Evolutionary conservation across 2,329 filamentous ascomycete species (phyloP).

Genomic region (Nannizziopsis arthrosporioides): DNA sequence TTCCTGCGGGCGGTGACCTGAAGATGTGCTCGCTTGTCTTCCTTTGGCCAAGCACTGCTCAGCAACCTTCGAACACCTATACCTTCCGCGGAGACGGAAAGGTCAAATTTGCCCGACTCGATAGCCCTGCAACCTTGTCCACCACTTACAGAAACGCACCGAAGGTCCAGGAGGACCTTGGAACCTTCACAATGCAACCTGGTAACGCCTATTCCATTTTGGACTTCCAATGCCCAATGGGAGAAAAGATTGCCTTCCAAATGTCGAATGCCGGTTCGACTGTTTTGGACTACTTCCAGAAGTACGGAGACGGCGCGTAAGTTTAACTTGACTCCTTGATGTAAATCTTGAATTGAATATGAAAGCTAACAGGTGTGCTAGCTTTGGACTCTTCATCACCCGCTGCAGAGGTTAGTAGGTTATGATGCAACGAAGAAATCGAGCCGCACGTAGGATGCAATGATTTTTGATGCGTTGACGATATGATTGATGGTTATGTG

Average conservation of each 20-base stretch:
- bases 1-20: slow-evolving; percentile 46
- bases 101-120: slow-evolving; percentile 44
- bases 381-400: slow-evolving; percentile 12
- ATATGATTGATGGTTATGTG: too few relatives aligned
- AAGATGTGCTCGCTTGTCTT: slow-evolving; percentile 54
- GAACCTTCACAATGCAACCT: slow-evolving; percentile 36
- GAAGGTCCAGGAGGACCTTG: slow-evolving; percentile 34
- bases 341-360: not conserved
- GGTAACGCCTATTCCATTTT: slow-evolving; percentile 46
- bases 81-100: slow-evolving; percentile 44
- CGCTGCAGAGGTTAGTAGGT: slow-evolving; percentile 8
- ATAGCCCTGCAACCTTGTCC: slow-evolving; percentile 32
- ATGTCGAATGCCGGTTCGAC: slow-evolving; percentile 43
- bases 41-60: slow-evolving; percentile 47
- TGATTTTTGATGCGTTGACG: too few relatives aligned
- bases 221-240: slow-evolving; percentile 45
- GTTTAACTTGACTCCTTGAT: slow-evolving; percentile 14
- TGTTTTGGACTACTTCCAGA: slow-evolving; percentile 51
- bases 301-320: slow-evolving; percentile 45
- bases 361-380: not conserved
- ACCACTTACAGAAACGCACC: slow-evolving; percentile 48
- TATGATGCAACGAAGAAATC: not conserved
- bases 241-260: slow-evolving; percentile 42
- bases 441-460: not conserved
- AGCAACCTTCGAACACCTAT: slow-evolving; percentile 51